A percentile compares a stretch with the other conserved stretches of the same genome.
Conservation (phyloP, 352 stramenopile genomes). For the Phytophthora hibernalis region DNA sequence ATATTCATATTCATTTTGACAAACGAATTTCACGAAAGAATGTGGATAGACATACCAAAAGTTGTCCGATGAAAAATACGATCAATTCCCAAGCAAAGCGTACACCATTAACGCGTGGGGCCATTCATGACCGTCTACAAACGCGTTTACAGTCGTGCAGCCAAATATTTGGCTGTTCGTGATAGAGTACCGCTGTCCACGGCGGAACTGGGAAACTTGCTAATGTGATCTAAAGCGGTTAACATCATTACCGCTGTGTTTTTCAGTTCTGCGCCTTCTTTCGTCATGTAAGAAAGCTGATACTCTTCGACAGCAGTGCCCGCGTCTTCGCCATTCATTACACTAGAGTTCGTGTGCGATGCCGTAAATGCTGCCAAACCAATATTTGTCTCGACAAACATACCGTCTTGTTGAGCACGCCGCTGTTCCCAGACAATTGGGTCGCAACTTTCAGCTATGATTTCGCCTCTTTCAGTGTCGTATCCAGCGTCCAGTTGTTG, state of each 20-base stretch:
- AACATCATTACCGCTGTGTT: neutral
- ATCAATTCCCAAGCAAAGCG: too few species aligned
- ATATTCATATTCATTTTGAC: too few species aligned
- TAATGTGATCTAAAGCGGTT: neutral
- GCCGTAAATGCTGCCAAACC: too few species aligned
- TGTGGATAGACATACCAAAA: too few species aligned
- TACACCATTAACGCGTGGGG: too few species aligned
- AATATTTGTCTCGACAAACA: too few species aligned
- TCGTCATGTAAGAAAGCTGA: neutral
- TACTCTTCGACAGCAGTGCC: too few species aligned
- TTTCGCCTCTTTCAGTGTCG: neutral
- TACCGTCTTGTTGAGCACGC: too few species aligned
- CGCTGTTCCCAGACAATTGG: neutral
- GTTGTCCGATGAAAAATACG: too few species aligned
- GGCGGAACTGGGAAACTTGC: neutral
- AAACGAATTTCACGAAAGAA: too few species aligned
- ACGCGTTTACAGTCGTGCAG: neutral
- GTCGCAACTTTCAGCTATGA: neutral
- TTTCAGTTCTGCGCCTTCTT: neutral
- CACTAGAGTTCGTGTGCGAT: too few species aligned
- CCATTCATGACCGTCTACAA: conserved; percentile 5
- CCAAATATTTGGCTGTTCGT: neutral
- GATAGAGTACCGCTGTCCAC: neutral
- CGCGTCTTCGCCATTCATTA: too few species aligned
- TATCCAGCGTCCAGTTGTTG: neutral